Evolutionary conservation across 805 yeast genomes (phyloP).

Genomic region (Peterozyma toletana): DNA sequence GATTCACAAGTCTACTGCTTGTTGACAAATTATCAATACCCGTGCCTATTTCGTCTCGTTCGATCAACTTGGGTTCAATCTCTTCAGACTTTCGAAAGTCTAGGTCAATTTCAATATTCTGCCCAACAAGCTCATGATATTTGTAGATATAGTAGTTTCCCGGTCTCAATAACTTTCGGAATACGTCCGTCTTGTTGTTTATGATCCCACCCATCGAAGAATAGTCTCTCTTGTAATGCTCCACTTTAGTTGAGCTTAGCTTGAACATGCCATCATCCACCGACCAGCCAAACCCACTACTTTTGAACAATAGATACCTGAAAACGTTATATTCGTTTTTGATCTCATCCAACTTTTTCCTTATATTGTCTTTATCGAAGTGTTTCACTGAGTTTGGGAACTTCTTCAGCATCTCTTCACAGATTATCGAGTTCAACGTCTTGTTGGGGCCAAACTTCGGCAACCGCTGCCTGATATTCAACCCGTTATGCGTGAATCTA

Average conservation of each 20-base stretch:
- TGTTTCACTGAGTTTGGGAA: slow-evolving; percentile 8
- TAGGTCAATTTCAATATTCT: slow-evolving; percentile 5
- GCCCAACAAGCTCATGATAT: slow-evolving; percentile 7
- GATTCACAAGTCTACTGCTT: neutral
- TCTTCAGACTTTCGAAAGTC: slow-evolving; percentile 3
- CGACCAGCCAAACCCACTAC: slow-evolving; percentile 8
- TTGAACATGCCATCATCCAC: slow-evolving; percentile 6
- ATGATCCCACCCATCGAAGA: slow-evolving; percentile 6
- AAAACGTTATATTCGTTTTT: slow-evolving; percentile 7
- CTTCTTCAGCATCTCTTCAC: slow-evolving; percentile 7
- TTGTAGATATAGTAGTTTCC: slow-evolving; percentile 8
- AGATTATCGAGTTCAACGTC: slow-evolving; percentile 3
- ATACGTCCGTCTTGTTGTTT: slow-evolving; percentile 7
- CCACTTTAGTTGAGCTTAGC: slow-evolving; percentile 2
- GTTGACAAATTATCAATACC: no score
- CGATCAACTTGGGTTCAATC: slow-evolving; percentile 5
- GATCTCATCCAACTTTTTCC: slow-evolving; percentile 9
- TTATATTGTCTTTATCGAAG: slow-evolving; percentile 8
- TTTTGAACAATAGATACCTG: slow-evolving; percentile 4
- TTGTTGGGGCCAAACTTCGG: slow-evolving; percentile 1
- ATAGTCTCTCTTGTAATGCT: slow-evolving; percentile 5
- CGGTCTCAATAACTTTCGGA: slow-evolving; percentile 6
- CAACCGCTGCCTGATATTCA: slow-evolving; percentile 2
- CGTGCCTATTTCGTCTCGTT: neutral
- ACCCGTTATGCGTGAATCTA: slow-evolving; percentile 6